These are phyloP conservation scores for Udeniomyces megalosporus DNA, from an alignment of 768 basidiomycete species.

Conservation along the genomic window DNA sequence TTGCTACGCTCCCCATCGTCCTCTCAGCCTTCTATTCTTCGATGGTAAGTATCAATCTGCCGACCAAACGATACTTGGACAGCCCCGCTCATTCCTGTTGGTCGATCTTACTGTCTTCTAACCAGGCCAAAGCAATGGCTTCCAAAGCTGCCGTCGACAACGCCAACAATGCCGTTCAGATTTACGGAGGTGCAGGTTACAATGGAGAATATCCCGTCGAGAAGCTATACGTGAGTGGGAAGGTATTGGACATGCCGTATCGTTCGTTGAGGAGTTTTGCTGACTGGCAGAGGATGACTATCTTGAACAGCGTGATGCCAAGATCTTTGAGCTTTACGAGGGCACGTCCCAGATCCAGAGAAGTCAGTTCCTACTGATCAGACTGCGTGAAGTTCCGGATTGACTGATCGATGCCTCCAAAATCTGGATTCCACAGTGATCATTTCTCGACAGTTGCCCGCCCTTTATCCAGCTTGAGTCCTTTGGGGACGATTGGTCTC, in stretches of 20 bases:
- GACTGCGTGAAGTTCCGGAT: not conserved
- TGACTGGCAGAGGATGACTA: too few relatives aligned
- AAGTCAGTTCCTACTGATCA: not conserved
- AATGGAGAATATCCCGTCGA: conserved; percentile 32
- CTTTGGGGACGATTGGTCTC: too few relatives aligned
- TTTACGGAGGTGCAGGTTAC: conserved; percentile 27
- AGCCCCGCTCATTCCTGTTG: too few relatives aligned
- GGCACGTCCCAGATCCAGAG: conserved; percentile 6
- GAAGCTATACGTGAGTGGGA: conserved; percentile 29
- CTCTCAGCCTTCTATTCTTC: conserved; percentile 30
- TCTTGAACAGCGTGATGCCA: conserved; percentile 24
- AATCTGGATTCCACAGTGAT: conserved; percentile 31
- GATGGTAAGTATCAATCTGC: too few relatives aligned
- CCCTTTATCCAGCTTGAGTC: conserved; percentile 25
- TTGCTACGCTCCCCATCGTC: not conserved
- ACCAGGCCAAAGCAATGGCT: conserved; percentile 31
- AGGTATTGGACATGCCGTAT: too few relatives aligned
- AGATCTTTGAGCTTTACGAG: conserved; percentile 32
- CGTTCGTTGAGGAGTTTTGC: too few relatives aligned
- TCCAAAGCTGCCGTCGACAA: conserved; percentile 30
- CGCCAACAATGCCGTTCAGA: conserved; percentile 31
- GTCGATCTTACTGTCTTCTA: too few relatives aligned
- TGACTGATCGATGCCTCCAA: not conserved
- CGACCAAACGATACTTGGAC: too few relatives aligned
- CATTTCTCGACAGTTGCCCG: conserved; percentile 26